A percentile compares a stretch with the other conserved stretches of the same genome.
These are phyloP conservation scores for Agrocybe praecox DNA, from an alignment of 768 basidiomycete species.

Conservation along the genomic window DNA sequence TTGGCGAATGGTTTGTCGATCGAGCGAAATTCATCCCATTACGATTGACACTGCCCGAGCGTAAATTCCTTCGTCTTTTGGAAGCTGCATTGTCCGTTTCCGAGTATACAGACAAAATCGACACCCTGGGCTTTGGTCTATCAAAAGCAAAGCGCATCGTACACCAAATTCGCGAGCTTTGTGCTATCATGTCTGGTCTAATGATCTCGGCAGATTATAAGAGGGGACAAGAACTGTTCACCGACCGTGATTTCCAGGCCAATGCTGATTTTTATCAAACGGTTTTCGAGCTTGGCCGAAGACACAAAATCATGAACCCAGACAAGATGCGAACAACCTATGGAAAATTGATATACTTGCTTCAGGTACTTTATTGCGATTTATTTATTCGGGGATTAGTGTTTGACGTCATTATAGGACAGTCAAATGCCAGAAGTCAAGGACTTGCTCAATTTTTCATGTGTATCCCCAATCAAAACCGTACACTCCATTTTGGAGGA, in stretches of 20 bases:
- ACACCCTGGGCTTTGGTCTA: constrained; percentile 75
- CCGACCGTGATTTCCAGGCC: constrained; percentile 77
- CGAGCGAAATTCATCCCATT: constrained; percentile 81
- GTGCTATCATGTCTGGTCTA: constrained; percentile 85
- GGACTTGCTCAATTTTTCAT: constrained; percentile 78
- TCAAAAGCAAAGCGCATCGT: constrained; percentile 90
- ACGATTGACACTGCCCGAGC: constrained; percentile 72
- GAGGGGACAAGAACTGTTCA: constrained; percentile 84
- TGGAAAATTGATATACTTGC: constrained; percentile 81
- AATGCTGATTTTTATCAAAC: constrained; percentile 82
- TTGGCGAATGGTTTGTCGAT: constrained; percentile 87
- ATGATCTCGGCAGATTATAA: constrained; percentile 86
- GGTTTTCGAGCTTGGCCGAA: constrained; percentile 80
- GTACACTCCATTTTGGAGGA: constrained; percentile 71
- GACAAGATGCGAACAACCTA: constrained; percentile 92
- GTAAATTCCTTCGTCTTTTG: constrained; percentile 82
- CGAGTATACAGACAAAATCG: constrained; percentile 91
- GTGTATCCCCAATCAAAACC: constrained; percentile 76
- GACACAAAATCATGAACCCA: constrained; percentile 92
- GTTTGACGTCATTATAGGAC: constrained; percentile 51
- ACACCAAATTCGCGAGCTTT: constrained; percentile 83
- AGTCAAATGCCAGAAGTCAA: constrained; percentile 84
- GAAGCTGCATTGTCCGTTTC: constrained; percentile 85
- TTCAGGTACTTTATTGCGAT: constrained; percentile 55
- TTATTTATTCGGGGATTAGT: not conserved